Base-by-base conservation (phyloP, 192 early-diverging fungal species). In the Glomus cerebriforme region DNA sequence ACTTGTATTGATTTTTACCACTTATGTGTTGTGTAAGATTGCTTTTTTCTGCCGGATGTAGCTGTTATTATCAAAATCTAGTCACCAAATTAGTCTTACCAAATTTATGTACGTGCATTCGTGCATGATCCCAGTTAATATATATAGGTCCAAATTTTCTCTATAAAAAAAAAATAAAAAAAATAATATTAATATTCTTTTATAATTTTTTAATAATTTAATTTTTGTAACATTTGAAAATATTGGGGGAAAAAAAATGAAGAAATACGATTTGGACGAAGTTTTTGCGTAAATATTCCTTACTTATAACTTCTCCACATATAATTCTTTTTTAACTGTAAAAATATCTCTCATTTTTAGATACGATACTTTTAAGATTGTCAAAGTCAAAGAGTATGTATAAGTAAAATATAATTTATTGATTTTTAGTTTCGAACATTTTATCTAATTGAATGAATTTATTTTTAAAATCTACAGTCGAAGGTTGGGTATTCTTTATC, bases 341-440 rank as follows among this genome's bases (percentile, higher is more conserved):
- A 43, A 3, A 43, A 43, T 43, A 43, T 3, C 19, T 65, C 3
- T 31, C 5, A 32, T 49, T 54, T 58, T 29, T 29, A 74, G 73
- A 9, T 74, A 59, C 31, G 29, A 74, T 3, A 74, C 73, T 15
- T 74, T 60, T 9, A 74, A 74, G 58, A 59, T 74, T 74, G 54
- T 74, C 1, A 60, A 59, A 59, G 73, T 74, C 22, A 24, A 22
- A 59, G 73, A 74, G 73, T 74, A 74, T 22, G 73, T 59, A 32
- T 35, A 67, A 19, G 1, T 54, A 19, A 22, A 3, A n/a, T 12
- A 31, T 8, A 13, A 63, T 26, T 27, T 9, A 12, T 63, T n/a
- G n/a, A 64, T 31, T 8, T 29, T 12, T 15, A 27, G 0, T 17
- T 29, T 27, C 1, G 10, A 22, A 24, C 19, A 60, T 60, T 60